Conservation (phyloP, 805 yeast species). For the Ogataea dorogensis region DNA sequence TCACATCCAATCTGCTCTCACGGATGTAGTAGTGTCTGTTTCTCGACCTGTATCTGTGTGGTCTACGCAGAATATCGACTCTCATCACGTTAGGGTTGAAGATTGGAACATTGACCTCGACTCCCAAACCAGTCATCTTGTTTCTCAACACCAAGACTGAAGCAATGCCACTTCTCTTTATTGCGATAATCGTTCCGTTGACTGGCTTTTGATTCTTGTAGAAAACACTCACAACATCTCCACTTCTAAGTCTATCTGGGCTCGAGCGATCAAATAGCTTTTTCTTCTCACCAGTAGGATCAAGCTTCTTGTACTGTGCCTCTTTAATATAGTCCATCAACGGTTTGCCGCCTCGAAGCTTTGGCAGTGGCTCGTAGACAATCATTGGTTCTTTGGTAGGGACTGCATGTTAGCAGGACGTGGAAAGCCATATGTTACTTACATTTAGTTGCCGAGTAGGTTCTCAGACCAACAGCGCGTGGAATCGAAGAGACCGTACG, state of each 20-base stretch:
- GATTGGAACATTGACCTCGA: conserved; percentile 77
- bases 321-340: conserved; percentile 46
- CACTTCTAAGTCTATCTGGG: conserved; percentile 61
- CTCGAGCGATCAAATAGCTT: conserved; percentile 47
- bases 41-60: conserved; percentile 69
- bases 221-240: conserved; percentile 76
- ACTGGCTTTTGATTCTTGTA: conserved; percentile 66
- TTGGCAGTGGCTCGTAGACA: conserved; percentile 51
- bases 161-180: conserved; percentile 69
- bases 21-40: conserved; percentile 90
- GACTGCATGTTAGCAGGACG: conserved; percentile 2
- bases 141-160: conserved; percentile 81
- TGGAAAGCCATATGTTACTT: not conserved
- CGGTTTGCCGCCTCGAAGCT: conserved; percentile 45
- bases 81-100: conserved; percentile 76
- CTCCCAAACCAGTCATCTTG: conserved; percentile 78
- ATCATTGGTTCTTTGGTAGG: conserved; percentile 23
- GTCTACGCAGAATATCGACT: conserved; percentile 76
- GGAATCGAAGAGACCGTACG: not conserved
- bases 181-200: conserved; percentile 75
- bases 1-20: conserved; percentile 71
- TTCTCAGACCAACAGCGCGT: not conserved
- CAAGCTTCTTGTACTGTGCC: conserved; percentile 58
- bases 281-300: conserved; percentile 68
- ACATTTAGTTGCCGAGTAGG: conserved; percentile 1